A percentile compares a stretch with the other conserved stretches of the same genome.
These are phyloP conservation scores for Cordia subcordata DNA, from an alignment of 257 asterid genomes.

Conservation along the genomic window DNA sequence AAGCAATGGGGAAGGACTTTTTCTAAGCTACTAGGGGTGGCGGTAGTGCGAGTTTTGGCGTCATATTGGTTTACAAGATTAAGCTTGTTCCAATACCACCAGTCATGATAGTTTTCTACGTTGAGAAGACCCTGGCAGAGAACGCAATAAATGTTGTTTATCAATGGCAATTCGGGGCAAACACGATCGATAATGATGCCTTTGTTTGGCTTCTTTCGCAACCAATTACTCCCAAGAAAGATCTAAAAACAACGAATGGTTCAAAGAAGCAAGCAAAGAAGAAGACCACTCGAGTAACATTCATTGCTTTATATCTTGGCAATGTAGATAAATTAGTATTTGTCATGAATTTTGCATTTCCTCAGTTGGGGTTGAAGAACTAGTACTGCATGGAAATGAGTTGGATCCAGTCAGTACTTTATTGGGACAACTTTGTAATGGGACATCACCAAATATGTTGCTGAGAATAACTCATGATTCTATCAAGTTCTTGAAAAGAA, in stretches of 20 bases:
- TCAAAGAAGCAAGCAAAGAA: background rate
- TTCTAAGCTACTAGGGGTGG: conserved; percentile 11
- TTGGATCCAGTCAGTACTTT: conserved; percentile 16
- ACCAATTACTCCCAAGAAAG: conserved; percentile 2
- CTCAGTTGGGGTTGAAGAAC: conserved; percentile 14
- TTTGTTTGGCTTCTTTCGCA: conserved; percentile 20
- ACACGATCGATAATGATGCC: conserved; percentile 14
- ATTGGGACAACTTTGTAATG: conserved; percentile 13
- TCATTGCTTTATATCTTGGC: conserved; percentile 12
- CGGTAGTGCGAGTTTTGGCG: conserved; percentile 15
- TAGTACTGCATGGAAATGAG: conserved; percentile 15
- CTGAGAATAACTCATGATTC: conserved; percentile 2
- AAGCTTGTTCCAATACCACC: conserved; percentile 1
- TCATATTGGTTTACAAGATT: conserved; percentile 6
- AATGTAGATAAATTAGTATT: conserved; percentile 7
- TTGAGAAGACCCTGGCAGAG: conserved; percentile 1
- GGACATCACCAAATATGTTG: background rate
- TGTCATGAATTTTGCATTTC: conserved; percentile 1
- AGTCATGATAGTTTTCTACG: background rate
- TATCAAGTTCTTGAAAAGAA: conserved; percentile 17
- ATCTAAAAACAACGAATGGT: background rate
- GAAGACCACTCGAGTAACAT: conserved; percentile 7
- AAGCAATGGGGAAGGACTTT: conserved; percentile 4
- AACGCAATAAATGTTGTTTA: conserved; percentile 2
- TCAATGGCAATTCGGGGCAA: conserved; percentile 8